These are phyloP conservation scores for Pleurotus giganteus DNA, from an alignment of 768 basidiomycete genomes.

Conservation along the genomic window DNA sequence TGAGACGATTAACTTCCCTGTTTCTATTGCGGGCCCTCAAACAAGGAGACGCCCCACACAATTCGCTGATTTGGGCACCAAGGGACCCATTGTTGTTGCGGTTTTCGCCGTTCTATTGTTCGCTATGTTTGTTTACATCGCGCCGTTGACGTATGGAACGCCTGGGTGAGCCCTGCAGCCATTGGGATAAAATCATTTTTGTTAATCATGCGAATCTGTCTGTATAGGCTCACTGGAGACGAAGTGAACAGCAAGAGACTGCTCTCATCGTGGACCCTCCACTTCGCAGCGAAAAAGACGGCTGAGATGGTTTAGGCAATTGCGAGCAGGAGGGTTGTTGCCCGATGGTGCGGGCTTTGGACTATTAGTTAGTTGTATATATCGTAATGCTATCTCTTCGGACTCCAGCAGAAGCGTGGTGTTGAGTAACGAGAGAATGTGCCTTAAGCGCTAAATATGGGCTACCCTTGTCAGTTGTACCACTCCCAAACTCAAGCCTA, in stretches of 20 bases:
- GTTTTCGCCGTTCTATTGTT: constrained; percentile 61
- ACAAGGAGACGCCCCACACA: constrained; percentile 53
- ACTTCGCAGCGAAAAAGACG: constrained; percentile 77
- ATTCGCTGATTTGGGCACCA: constrained; percentile 74
- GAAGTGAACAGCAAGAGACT: constrained; percentile 82
- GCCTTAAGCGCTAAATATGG: constrained; percentile 2
- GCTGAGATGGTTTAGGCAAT: constrained; percentile 30
- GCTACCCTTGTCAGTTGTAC: neutral
- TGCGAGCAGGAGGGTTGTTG: constrained; percentile 6
- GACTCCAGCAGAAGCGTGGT: neutral
- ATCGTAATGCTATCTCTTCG: constrained; percentile 7
- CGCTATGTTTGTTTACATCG: constrained; percentile 67
- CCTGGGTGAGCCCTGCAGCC: constrained; percentile 69
- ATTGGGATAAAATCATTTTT: constrained; percentile 7
- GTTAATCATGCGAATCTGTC: constrained; percentile 1
- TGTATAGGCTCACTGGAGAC: constrained; percentile 73
- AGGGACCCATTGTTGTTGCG: constrained; percentile 65
- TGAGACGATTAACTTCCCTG: constrained; percentile 89
- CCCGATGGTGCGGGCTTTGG: neutral
- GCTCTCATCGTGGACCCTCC: constrained; percentile 89
- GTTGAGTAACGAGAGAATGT: constrained; percentile 4
- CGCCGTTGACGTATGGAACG: constrained; percentile 94
- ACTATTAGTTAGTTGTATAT: constrained; percentile 2
- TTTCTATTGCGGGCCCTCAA: constrained; percentile 71
- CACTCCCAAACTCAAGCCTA: neutral